Evolutionary conservation across 1,284 basidiomycete genomes (phyloP).

Genomic region (Vanrija pseudolonga): DNA sequence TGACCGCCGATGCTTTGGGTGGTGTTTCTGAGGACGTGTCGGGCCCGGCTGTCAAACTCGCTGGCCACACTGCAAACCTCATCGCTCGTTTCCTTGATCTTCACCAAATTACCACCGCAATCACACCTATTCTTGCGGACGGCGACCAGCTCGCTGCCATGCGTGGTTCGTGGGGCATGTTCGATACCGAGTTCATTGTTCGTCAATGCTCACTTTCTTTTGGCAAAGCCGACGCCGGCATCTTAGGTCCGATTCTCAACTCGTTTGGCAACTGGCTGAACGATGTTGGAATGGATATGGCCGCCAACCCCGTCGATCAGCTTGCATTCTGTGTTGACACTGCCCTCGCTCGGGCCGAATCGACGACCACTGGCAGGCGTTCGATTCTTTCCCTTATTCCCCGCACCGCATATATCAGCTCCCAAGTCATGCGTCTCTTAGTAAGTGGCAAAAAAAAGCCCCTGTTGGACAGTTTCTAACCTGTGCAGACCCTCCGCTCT

Average conservation of each 20-base stretch:
- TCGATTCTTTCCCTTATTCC: slow-evolving; percentile 17
- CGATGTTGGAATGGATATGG: slow-evolving; percentile 11
- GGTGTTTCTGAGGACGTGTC: slow-evolving; percentile 22
- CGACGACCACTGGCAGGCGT: neutral
- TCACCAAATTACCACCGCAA: slow-evolving; percentile 30
- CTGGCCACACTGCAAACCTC: slow-evolving; percentile 18
- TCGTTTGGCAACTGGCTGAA: slow-evolving; percentile 31
- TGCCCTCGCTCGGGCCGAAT: slow-evolving; percentile 6
- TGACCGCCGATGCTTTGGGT: slow-evolving; percentile 23
- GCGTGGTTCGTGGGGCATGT: slow-evolving; percentile 31
- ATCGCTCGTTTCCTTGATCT: slow-evolving; percentile 36
- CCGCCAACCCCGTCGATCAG: slow-evolving; percentile 10
- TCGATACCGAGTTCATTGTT: slow-evolving; percentile 26
- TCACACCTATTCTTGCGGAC: slow-evolving; percentile 34
- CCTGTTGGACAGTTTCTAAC: neutral
- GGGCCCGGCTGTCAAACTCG: slow-evolving; percentile 29
- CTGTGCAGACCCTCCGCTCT: slow-evolving; percentile 30
- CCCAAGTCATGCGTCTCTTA: slow-evolving; percentile 37
- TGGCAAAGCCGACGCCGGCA: slow-evolving; percentile 18
- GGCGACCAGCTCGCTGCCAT: slow-evolving; percentile 25
- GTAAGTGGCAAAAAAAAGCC: slow-evolving; percentile 16
- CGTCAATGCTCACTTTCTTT: slow-evolving; percentile 33
- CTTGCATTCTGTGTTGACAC: slow-evolving; percentile 12
- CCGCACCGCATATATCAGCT: slow-evolving; percentile 33
- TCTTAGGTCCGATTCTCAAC: slow-evolving; percentile 21